phyloP scores from a whole-genome alignment of 2,329 filamentous ascomycete genomes.

The Calonectria pauciramosa region DNA sequence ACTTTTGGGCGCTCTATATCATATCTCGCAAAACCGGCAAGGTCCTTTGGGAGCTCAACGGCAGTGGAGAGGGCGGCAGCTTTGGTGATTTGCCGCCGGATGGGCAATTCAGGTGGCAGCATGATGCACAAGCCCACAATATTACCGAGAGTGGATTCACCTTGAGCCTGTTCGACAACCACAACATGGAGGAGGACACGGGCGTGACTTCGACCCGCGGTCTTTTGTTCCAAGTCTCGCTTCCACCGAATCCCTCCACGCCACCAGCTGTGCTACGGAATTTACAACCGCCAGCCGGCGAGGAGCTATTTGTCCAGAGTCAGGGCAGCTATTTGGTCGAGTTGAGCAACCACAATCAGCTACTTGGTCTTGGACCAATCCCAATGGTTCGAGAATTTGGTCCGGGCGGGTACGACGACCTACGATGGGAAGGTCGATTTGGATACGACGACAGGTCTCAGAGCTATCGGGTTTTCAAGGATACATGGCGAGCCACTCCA shows the following conservation, averaged over 20 bases:
- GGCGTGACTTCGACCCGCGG: conserved; percentile 24
- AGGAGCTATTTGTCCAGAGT: conserved; percentile 15
- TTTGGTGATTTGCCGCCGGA: conserved; percentile 41
- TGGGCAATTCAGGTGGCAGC: conserved; percentile 53
- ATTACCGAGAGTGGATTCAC: conserved; percentile 36
- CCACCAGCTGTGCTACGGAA: conserved; percentile 29
- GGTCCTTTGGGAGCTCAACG: conserved; percentile 44
- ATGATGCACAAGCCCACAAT: conserved; percentile 49
- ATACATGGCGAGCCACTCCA: conserved; percentile 41
- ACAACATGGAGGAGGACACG: conserved; percentile 40
- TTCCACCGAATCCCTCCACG: conserved; percentile 29
- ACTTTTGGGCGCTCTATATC: conserved; percentile 41
- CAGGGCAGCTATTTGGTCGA: conserved; percentile 37
- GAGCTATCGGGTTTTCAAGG: conserved; percentile 44
- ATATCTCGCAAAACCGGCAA: conserved; percentile 38
- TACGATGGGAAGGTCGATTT: conserved; percentile 44
- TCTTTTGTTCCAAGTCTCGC: conserved; percentile 27
- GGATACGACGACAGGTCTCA: conserved; percentile 36
- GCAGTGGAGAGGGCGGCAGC: conserved; percentile 39
- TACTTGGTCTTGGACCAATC: conserved; percentile 41
- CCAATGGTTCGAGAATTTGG: conserved; percentile 45
- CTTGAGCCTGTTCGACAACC: conserved; percentile 54
- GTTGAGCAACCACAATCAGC: conserved; percentile 41
- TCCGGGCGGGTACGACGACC: conserved; percentile 31
- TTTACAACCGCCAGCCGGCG: neutral